These are phyloP conservation scores for Paulownia fortunei DNA, from an alignment of 257 asterid species.

Conservation along the genomic window DNA sequence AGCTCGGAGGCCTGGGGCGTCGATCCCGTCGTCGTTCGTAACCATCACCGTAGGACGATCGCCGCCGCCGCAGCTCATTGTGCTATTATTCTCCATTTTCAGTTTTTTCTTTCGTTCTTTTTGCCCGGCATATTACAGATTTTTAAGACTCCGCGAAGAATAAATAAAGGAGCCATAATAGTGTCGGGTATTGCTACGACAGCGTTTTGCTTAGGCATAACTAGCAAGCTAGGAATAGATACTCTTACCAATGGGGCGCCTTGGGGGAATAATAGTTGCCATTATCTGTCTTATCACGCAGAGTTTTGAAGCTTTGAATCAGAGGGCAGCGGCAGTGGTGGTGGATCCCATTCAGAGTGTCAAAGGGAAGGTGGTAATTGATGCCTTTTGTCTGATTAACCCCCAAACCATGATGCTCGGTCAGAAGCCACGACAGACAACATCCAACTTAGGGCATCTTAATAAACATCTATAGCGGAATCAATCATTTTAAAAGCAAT, in stretches of 20 bases:
- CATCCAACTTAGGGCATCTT: constrained; percentile 86
- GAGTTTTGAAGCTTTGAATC: constrained; percentile 95
- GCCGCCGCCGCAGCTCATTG: constrained; percentile 38
- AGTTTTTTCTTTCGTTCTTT: background rate
- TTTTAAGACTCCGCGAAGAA: background rate
- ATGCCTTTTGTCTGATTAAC: constrained; percentile 81
- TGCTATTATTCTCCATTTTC: constrained; percentile 41
- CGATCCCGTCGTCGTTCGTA: constrained; percentile 96
- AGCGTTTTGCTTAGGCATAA: background rate
- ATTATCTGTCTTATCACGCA: constrained; percentile 35
- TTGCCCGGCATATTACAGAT: constrained; percentile 12
- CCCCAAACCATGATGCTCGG: constrained; percentile 99
- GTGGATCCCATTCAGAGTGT: constrained; percentile 94
- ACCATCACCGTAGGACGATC: constrained; percentile 75
- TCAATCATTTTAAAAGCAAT: too few species aligned
- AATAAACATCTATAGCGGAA: too few species aligned
- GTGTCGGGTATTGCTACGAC: background rate
- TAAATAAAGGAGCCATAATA: background rate
- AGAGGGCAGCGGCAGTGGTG: constrained; percentile 88
- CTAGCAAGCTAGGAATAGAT: background rate
- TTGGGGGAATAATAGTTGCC: background rate
- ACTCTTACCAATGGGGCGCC: background rate
- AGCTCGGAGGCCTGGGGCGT: constrained; percentile 81
- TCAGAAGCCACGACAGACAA: constrained; percentile 96
- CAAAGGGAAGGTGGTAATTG: constrained; percentile 87